phyloP scores from a whole-genome alignment of 225 moss, liverwort and hornwort species.

The Takakia lepidozioides region DNA sequence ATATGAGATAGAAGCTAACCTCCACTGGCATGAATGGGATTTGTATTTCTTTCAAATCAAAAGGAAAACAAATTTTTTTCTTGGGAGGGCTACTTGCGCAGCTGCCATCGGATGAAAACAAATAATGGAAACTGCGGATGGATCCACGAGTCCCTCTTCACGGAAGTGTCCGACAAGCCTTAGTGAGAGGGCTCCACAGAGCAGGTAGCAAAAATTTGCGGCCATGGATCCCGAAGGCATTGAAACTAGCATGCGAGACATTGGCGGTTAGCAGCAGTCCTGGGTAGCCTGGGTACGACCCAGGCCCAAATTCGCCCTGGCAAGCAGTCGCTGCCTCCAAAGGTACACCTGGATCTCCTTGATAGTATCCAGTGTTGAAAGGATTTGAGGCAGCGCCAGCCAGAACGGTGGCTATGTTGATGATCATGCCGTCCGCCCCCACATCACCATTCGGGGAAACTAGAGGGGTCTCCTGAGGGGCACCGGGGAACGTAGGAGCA shows the following conservation, averaged over 20 bases:
- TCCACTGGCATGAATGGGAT: no score
- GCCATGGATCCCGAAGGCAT: conserved; percentile 37
- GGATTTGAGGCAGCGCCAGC: conserved; percentile 71
- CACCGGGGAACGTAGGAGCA: conserved; percentile 17
- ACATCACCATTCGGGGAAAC: conserved; percentile 64
- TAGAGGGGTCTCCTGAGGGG: conserved; percentile 23
- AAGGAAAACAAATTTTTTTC: no score
- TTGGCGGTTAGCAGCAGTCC: conserved; percentile 34
- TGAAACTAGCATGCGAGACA: conserved; percentile 55
- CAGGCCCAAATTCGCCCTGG: conserved; percentile 55
- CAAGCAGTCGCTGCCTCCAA: conserved; percentile 69
- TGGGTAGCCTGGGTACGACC: conserved; percentile 55
- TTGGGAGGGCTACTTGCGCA: no score
- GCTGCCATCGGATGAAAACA: no score
- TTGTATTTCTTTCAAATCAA: no score
- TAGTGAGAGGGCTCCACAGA: conserved; percentile 56
- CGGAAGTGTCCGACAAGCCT: conserved; percentile 14
- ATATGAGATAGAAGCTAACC: no score
- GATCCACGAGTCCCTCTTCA: no score
- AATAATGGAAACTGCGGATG: no score
- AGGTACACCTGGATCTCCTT: conserved; percentile 43
- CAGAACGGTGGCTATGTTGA: conserved; percentile 59
- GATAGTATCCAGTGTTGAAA: conserved; percentile 65
- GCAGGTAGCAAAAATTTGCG: conserved; percentile 67
- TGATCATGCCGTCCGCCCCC: conserved; percentile 75